phyloP scores from a whole-genome alignment of 1,139 yeast genomes.

The Meyerozyma guilliermondii region DNA sequence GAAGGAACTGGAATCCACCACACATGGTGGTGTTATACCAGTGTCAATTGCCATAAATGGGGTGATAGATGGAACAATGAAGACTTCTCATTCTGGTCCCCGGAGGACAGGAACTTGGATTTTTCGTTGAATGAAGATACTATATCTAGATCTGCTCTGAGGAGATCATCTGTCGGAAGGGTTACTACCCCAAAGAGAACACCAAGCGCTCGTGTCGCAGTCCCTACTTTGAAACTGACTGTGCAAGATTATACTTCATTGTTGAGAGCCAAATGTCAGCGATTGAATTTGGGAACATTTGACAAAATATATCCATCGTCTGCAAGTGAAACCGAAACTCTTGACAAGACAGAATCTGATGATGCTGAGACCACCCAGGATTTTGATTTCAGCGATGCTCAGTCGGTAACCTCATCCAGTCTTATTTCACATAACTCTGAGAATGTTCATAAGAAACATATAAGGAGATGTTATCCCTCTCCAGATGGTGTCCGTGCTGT shows the following conservation, averaged over 20 bases:
- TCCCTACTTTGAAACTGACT: not conserved
- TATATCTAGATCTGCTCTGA: not conserved
- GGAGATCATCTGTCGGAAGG: not conserved
- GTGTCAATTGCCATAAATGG: slow-evolving; percentile 66
- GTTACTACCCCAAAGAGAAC: not conserved
- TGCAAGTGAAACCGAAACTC: not conserved
- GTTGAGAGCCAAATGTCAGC: not conserved
- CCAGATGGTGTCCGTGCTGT: slow-evolving; percentile 67
- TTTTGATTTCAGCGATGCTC: not conserved
- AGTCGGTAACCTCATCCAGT: slow-evolving; percentile 3
- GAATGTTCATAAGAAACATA: slow-evolving; percentile 15
- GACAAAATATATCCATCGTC: not conserved
- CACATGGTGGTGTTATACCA: slow-evolving; percentile 83
- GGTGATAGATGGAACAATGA: slow-evolving; percentile 95
- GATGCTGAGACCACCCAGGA: slow-evolving; percentile 4
- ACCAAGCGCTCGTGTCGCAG: not conserved
- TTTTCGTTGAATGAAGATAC: slow-evolving; percentile 11
- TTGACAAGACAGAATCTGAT: not conserved
- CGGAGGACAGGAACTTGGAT: slow-evolving; percentile 47
- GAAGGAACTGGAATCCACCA: slow-evolving; percentile 70
- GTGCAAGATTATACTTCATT: not conserved
- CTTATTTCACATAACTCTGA: slow-evolving; percentile 12
- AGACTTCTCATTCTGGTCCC: slow-evolving; percentile 83
- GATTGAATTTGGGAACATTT: not conserved
- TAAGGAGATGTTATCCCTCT: slow-evolving; percentile 34